Base-by-base conservation (phyloP, 169 alveolate genomes). In the Cryptosporidium sp. region DNA sequence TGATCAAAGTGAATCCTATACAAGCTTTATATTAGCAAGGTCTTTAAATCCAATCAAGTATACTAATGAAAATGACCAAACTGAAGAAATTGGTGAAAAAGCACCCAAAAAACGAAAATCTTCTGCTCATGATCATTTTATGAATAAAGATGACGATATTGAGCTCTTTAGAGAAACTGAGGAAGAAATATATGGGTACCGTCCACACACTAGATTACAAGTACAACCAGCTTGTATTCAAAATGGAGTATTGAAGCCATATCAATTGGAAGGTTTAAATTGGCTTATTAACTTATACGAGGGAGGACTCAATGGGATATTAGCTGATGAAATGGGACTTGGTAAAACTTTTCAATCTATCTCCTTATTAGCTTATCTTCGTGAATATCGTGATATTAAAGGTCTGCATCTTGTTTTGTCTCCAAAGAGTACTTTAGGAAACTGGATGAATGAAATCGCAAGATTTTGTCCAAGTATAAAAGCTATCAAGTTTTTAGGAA, bases 291-390 rank as follows among this genome's bases (percentile, higher is more conserved):
- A 96, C 68, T 94, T 98, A 29, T 97, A 97, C 87, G 98, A 96
- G 23, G 95, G 97, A 84, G 98, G 98, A 14, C 94, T 97, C 42
- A 97, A 97, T 89, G 99, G 99, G 1, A 97, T 98, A 31, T 91
- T 98, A 73, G 99, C 99, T 8, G 99, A 98, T 91, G 99, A 98
- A 85, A 98, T 98, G 99, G 99, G 99, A 0, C 92, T 98, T 14
- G 99, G 99, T 26, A 98, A 98, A 68, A 98, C 99, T n/a, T 97
- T 97, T 31, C 97, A 97, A 93, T 97, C 99, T 0, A 98, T 98
- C 33, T 94, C 99, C 14, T 93, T 98, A 53, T 87, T 98, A 68
- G 97, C 99, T 6, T 98, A 97, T 86, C 86, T 98, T 71, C 70
- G 96, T 84, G 97, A 94, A 84, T 94, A 94, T 84, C 95, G 96